Percentiles rank a stretch among this genome's conserved stretches.
phyloP scores from a whole-genome alignment of 2,329 filamentous ascomycete species.

The Coleophoma crateriformis region DNA sequence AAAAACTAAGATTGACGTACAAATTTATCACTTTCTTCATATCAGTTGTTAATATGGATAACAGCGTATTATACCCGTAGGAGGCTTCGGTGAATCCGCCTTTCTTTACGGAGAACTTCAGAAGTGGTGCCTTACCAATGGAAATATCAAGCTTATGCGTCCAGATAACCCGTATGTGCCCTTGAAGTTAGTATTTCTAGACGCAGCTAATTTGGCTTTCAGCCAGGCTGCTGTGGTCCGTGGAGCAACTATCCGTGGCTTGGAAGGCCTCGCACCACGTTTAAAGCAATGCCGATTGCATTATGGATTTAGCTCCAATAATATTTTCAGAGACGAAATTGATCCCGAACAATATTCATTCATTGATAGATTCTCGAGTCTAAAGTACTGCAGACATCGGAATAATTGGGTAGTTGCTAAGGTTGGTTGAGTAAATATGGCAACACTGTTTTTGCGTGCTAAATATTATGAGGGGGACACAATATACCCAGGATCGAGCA shows the following conservation, averaged over 20 bases:
- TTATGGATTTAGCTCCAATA: not conserved
- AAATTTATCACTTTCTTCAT: not conserved
- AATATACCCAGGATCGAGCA: not conserved
- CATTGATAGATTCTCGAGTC: not conserved
- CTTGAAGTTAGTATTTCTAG: not conserved
- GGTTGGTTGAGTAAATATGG: not conserved
- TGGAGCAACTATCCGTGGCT: slow-evolving; percentile 7
- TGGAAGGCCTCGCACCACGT: not conserved
- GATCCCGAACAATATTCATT: not conserved
- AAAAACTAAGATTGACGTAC: slow-evolving; percentile 11
- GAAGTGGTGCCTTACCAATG: slow-evolving; percentile 13
- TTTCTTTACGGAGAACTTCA: slow-evolving; percentile 11
- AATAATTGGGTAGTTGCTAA: slow-evolving; percentile 10
- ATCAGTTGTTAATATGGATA: not conserved
- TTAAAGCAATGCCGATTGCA: not conserved
- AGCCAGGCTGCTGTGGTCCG: slow-evolving; percentile 16
- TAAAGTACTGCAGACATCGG: not conserved
- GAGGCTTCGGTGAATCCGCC: slow-evolving; percentile 12
- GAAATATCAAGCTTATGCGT: slow-evolving; percentile 12
- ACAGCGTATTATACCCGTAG: slow-evolving; percentile 10
- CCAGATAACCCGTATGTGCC: slow-evolving; percentile 5
- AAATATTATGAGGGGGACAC: slow-evolving; percentile 1
- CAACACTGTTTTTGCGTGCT: not conserved
- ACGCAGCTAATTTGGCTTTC: not conserved
- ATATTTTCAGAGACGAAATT: not conserved